These are phyloP conservation scores for Chaetomiaceae sp. DNA, from an alignment of 2,329 filamentous ascomycete genomes.

Conservation along the genomic window DNA sequence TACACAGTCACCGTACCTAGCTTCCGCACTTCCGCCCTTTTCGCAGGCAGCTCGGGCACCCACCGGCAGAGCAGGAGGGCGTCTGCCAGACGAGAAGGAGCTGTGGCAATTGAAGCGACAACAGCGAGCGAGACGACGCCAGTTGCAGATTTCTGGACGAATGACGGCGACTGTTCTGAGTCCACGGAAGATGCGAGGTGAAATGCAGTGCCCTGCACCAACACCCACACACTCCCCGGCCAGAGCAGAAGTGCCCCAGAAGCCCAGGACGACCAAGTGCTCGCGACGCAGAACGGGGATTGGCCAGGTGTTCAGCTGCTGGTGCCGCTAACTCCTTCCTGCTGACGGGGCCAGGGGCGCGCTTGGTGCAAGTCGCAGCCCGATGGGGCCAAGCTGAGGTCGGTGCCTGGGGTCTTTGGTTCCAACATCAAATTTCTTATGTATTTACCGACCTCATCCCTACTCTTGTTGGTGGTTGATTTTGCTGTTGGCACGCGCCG, in stretches of 20 bases:
- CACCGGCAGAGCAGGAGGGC: no score
- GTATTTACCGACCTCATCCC: no score
- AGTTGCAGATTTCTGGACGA: neutral
- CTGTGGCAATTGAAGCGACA: neutral
- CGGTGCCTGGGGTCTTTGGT: neutral
- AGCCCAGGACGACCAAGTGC: no score
- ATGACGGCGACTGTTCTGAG: neutral
- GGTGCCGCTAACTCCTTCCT: constrained; percentile 1
- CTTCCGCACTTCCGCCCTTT: no score
- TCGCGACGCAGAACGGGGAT: constrained; percentile 4
- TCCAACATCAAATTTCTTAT: no score
- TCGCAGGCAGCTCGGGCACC: no score
- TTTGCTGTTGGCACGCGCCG: no score
- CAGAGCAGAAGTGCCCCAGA: no score
- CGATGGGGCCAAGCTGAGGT: neutral
- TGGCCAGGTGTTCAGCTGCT: constrained; percentile 10
- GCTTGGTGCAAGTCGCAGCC: constrained; percentile 12
- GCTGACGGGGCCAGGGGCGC: neutral
- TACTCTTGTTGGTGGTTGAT: no score
- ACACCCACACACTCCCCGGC: no score
- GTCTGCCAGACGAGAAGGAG: neutral
- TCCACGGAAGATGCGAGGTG: neutral
- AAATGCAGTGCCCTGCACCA: neutral
- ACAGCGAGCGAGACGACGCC: neutral
- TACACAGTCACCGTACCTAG: no score